Evolutionary conservation across 345 rosid species (phyloP).

Genomic region (Cardamine chenopodiifolia): DNA sequence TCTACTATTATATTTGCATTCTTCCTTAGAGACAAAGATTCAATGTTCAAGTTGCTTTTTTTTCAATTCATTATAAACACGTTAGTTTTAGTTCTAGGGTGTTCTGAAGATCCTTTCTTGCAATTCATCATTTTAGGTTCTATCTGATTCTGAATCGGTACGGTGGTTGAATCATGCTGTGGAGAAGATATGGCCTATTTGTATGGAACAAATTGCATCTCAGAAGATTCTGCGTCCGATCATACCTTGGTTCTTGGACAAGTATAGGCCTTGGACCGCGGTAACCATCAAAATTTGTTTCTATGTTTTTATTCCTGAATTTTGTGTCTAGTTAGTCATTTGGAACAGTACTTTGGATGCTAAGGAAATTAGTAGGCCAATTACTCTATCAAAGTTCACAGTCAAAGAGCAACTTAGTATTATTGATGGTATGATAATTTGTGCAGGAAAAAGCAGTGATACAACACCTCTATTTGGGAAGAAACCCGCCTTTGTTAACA

Average conservation of each 20-base stretch:
- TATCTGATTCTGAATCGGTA: slow-evolving; percentile 83
- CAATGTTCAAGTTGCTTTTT: background rate
- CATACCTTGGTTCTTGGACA: slow-evolving; percentile 93
- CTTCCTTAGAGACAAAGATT: slow-evolving; percentile 9
- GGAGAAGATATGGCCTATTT: slow-evolving; percentile 91
- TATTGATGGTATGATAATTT: slow-evolving; percentile 18
- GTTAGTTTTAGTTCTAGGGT: background rate
- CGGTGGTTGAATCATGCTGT: slow-evolving; percentile 89
- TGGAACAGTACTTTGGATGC: background rate
- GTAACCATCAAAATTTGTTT: slow-evolving; percentile 46
- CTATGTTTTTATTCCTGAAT: background rate
- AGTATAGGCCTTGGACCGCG: slow-evolving; percentile 98
- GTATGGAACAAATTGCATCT: slow-evolving; percentile 87
- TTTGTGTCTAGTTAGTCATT: background rate
- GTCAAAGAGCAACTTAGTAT: background rate
- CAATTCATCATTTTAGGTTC: slow-evolving; percentile 49
- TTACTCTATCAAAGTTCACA: slow-evolving; percentile 7
- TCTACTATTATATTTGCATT: background rate
- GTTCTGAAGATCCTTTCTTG: slow-evolving; percentile 5
- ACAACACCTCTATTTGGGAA: slow-evolving; percentile 84
- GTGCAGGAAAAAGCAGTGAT: slow-evolving; percentile 75
- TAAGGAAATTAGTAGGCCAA: background rate
- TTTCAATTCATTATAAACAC: background rate
- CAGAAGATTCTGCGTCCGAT: slow-evolving; percentile 92
- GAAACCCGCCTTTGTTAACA: slow-evolving; percentile 83